Evolutionary conservation across 2,329 filamentous ascomycete genomes (phyloP).

Genomic region (Aspergillus fijiensis): DNA sequence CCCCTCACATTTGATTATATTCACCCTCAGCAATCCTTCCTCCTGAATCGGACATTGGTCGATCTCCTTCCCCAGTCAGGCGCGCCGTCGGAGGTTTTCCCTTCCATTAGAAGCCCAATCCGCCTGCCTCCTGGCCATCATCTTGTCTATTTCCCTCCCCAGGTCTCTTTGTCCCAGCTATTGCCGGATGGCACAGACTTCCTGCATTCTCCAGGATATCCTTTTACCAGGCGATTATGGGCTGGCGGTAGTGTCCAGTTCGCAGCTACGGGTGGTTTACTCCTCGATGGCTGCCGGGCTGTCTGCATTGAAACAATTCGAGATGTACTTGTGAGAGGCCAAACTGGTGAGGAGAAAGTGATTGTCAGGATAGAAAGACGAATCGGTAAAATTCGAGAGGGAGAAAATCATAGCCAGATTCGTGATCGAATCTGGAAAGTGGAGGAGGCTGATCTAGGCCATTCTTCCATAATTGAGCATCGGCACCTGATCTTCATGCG

Average conservation of each 20-base stretch:
- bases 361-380: constrained; percentile 61
- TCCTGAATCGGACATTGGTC: constrained; percentile 63
- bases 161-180: constrained; percentile 60
- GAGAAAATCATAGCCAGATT: constrained; percentile 35
- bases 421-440: constrained; percentile 46
- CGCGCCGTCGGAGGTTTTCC: constrained; percentile 29
- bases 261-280: constrained; percentile 26
- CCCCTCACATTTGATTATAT: constrained; percentile 57
- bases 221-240: constrained; percentile 81
- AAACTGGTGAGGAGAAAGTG: constrained; percentile 55
- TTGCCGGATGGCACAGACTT: constrained; percentile 82
- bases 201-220: constrained; percentile 69
- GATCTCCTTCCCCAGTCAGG: constrained; percentile 51
- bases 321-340: constrained; percentile 53
- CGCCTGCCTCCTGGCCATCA: constrained; percentile 62
- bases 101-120: constrained; percentile 32
- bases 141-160: constrained; percentile 81
- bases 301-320: constrained; percentile 50
- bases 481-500: constrained; percentile 66
- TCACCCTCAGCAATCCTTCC: constrained; percentile 61
- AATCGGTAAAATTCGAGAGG: constrained; percentile 43
- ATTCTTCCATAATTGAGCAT: constrained; percentile 55
- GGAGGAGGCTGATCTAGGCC: constrained; percentile 43
- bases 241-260: constrained; percentile 73
- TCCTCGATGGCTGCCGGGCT: constrained; percentile 38